A percentile compares a stretch with the other conserved stretches of the same genome.
phyloP scores from a whole-genome alignment of 169 alveolate genomes.

The Cryptosporidium parvum region DNA sequence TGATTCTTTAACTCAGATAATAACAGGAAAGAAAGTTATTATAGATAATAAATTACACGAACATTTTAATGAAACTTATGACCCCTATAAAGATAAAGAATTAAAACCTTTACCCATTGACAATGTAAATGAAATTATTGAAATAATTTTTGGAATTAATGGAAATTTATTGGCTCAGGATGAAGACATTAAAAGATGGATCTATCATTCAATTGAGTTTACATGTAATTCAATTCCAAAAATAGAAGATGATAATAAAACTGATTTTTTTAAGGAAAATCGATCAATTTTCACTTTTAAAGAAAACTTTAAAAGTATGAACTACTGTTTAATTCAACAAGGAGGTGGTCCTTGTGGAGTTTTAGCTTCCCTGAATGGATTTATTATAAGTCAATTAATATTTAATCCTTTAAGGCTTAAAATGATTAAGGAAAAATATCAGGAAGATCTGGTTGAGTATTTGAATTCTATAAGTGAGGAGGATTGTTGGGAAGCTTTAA shows the following conservation, averaged over 20 bases:
- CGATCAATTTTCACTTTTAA: constrained; percentile 1
- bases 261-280: not conserved
- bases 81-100: constrained; percentile 19
- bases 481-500: constrained; percentile 41
- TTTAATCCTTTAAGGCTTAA: constrained; percentile 26
- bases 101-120: constrained; percentile 14
- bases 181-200: constrained; percentile 60
- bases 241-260: not conserved
- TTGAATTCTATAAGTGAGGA: constrained; percentile 26
- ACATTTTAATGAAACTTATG: constrained; percentile 11
- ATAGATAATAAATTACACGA: not conserved
- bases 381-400: constrained; percentile 40
- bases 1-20: constrained; percentile 10
- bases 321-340: constrained; percentile 66
- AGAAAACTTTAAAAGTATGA: constrained; percentile 23
- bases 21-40: not conserved
- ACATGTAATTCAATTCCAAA: not conserved
- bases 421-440: not conserved
- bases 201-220: constrained; percentile 32
- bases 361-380: constrained; percentile 70
- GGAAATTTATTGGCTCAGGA: constrained; percentile 10
- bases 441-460: constrained; percentile 4
- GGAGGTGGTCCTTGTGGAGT: constrained; percentile 79
- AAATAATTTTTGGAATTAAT: constrained; percentile 11
- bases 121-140: not conserved